A percentile compares a stretch with the other conserved stretches of the same genome.
Conservation (phyloP, 2,329 filamentous ascomycete species). For the Nothopassalora personata region DNA sequence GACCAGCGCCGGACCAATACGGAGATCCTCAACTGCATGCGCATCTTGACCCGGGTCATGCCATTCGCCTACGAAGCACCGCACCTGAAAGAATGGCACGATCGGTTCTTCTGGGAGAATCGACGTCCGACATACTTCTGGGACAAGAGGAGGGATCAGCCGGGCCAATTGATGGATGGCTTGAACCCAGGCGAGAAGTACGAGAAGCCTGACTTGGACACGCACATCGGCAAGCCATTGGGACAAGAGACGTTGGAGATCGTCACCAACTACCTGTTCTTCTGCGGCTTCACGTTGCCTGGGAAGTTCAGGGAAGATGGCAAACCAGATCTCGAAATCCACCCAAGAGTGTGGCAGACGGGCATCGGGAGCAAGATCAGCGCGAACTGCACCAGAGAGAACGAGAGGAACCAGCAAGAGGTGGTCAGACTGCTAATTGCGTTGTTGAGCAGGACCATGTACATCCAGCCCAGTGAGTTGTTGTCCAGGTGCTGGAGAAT, state of each 20-base stretch:
- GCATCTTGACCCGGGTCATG: constrained; percentile 80
- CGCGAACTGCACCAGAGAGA: constrained; percentile 81
- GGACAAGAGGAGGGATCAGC: constrained; percentile 24
- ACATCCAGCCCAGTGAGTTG: constrained; percentile 65
- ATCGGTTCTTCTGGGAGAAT: constrained; percentile 79
- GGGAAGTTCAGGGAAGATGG: constrained; percentile 24
- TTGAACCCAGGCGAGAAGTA: constrained; percentile 45
- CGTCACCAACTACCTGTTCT: constrained; percentile 84
- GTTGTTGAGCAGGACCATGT: constrained; percentile 86
- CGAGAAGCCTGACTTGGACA: constrained; percentile 40
- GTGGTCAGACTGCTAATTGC: constrained; percentile 80
- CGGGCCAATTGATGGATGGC: constrained; percentile 32
- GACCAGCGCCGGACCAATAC: constrained; percentile 77
- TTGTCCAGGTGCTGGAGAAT: not conserved
- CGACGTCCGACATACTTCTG: constrained; percentile 25
- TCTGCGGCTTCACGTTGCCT: constrained; percentile 80
- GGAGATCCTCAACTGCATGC: constrained; percentile 91
- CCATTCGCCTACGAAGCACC: constrained; percentile 92
- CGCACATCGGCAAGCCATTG: constrained; percentile 75
- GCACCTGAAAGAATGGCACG: constrained; percentile 75
- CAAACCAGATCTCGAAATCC: constrained; percentile 52
- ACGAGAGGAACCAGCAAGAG: constrained; percentile 88
- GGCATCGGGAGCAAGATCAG: constrained; percentile 92
- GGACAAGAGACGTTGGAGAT: constrained; percentile 92
- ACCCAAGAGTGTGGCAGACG: constrained; percentile 95